Conservation (phyloP, 169 alveolate genomes). For the Eimeria falciformis region DNA sequence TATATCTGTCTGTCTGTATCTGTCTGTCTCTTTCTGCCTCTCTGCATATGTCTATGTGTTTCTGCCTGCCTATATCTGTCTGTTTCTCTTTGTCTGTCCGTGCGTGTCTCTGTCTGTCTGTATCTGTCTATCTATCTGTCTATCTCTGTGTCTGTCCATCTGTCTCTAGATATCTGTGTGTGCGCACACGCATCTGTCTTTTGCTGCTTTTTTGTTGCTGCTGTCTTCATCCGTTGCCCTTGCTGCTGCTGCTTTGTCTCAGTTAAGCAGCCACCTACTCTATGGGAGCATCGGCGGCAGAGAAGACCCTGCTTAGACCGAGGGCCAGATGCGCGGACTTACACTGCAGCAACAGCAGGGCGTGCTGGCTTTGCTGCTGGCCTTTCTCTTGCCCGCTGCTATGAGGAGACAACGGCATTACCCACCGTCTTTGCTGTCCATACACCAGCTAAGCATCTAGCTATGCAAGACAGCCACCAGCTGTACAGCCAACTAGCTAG, state of each 20-base stretch:
- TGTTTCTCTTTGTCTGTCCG: too few species aligned
- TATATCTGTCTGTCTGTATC: too few species aligned
- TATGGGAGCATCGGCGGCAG: constrained; percentile 15
- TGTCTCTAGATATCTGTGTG: too few species aligned
- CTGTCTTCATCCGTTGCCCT: neutral
- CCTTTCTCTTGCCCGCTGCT: neutral
- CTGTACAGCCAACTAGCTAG: neutral
- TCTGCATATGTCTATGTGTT: too few species aligned
- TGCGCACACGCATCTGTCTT: too few species aligned
- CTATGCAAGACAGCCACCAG: constrained; percentile 9
- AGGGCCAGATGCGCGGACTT: neutral
- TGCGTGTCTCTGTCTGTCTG: too few species aligned
- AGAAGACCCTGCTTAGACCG: neutral
- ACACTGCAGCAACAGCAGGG: constrained; percentile 1
- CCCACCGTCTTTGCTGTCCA: neutral
- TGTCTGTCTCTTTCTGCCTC: too few species aligned
- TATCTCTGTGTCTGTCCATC: too few species aligned
- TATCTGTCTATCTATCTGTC: too few species aligned
- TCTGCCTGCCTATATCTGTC: too few species aligned
- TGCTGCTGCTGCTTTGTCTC: neutral
- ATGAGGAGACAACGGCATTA: neutral
- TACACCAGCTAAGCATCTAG: neutral
- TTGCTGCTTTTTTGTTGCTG: neutral
- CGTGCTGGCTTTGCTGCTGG: neutral
- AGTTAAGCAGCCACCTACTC: neutral